Conservation (phyloP, 495 filamentous ascomycete species). For the Pseudoneurospora amorphoporcata region DNA sequence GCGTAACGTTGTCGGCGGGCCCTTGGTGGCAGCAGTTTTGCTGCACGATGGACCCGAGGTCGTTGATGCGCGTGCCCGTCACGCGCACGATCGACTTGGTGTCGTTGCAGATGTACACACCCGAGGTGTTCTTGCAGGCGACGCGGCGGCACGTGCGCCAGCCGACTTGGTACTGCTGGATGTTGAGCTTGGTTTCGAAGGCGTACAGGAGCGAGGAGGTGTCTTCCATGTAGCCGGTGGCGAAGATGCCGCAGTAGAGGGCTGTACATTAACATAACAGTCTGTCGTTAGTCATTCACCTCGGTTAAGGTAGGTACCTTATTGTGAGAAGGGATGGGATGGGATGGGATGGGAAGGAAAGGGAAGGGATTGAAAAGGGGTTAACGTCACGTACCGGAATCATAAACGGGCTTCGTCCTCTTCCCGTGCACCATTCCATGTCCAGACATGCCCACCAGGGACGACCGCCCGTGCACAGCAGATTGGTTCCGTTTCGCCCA, state of each 20-base stretch:
- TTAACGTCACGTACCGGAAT: neutral
- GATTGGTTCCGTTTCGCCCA: neutral
- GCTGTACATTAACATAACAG: too few relatives aligned
- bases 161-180: neutral
- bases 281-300: neutral
- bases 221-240: neutral
- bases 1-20: fast-evolving
- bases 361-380: too few relatives aligned
- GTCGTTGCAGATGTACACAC: conserved; percentile 13
- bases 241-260: conserved; percentile 8
- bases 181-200: neutral
- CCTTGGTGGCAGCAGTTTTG: conserved; percentile 3
- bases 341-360: neutral
- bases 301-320: too few relatives aligned
- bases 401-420: neutral
- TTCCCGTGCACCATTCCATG: neutral
- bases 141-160: neutral
- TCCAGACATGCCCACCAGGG: neutral
- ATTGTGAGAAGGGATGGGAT: too few relatives aligned
- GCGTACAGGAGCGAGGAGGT: neutral
- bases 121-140: conserved; percentile 5
- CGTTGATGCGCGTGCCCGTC: neutral
- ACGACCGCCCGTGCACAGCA: neutral
- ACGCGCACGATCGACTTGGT: neutral
- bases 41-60: neutral